Percentiles rank a stretch among this genome's conserved stretches.
These are phyloP conservation scores for Mucor mucedo DNA, from an alignment of 371 early-diverging fungal genomes.

Conservation along the genomic window DNA sequence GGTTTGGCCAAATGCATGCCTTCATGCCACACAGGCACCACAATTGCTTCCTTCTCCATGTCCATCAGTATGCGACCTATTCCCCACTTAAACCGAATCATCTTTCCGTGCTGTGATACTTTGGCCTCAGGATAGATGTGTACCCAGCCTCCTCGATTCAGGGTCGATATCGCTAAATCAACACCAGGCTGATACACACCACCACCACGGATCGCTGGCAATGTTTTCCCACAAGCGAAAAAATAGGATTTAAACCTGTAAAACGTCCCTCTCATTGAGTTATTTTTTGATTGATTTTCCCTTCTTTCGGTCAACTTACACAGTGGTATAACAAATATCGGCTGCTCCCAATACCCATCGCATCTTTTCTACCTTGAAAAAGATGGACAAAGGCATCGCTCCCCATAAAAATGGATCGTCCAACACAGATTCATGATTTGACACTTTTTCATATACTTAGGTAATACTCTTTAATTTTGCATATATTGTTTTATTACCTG, in stretches of 20 bases:
- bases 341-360: constrained; percentile 89
- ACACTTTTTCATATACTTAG: constrained; percentile 28
- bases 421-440: constrained; percentile 60
- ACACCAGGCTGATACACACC: constrained; percentile 88
- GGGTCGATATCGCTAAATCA: constrained; percentile 68
- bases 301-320: constrained; percentile 38
- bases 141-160: constrained; percentile 55
- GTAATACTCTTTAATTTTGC: background rate
- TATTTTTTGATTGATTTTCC: too few species aligned
- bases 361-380: constrained; percentile 56
- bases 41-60: constrained; percentile 61
- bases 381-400: constrained; percentile 58
- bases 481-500: constrained; percentile 54
- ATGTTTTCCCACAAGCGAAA: constrained; percentile 80
- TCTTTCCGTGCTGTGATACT: constrained; percentile 70
- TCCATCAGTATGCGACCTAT: constrained; percentile 86
- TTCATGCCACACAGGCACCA: constrained; percentile 74
- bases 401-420: constrained; percentile 92
- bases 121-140: constrained; percentile 88
- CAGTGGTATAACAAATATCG: constrained; percentile 81
- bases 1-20: constrained; percentile 65
- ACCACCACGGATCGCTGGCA: constrained; percentile 83
- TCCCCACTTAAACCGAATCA: constrained; percentile 89
- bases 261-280: background rate
- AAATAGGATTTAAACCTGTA: constrained; percentile 65